Evolutionary conservation across 2,329 filamentous ascomycete species (phyloP).

Genomic region (Clarireedia hainanense): DNA sequence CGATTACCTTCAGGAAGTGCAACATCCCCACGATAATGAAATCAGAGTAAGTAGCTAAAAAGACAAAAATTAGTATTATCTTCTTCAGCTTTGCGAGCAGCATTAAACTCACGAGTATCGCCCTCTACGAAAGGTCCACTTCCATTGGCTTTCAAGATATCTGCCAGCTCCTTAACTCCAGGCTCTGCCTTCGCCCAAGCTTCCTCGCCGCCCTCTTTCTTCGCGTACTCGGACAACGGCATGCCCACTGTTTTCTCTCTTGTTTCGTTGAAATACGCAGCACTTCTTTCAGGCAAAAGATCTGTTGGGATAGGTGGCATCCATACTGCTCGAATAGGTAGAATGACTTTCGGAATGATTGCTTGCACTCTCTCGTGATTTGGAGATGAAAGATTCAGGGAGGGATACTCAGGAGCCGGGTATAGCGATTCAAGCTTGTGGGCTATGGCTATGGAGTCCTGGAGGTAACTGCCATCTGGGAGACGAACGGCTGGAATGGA

Average conservation of each 20-base stretch:
- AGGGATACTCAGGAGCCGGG: slow-evolving; percentile 39
- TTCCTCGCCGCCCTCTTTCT: slow-evolving; percentile 40
- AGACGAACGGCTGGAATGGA: slow-evolving; percentile 49
- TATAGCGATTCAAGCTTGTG: slow-evolving; percentile 48
- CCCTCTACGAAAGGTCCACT: slow-evolving; percentile 55
- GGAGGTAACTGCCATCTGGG: slow-evolving; percentile 49
- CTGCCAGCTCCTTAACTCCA: slow-evolving; percentile 37
- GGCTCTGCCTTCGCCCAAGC: slow-evolving; percentile 40
- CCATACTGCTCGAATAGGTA: slow-evolving; percentile 34
- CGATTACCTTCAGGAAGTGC: slow-evolving; percentile 35
- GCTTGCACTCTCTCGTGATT: slow-evolving; percentile 38
- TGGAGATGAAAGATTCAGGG: slow-evolving; percentile 49
- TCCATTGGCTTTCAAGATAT: slow-evolving; percentile 35
- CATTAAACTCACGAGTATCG: slow-evolving; percentile 28
- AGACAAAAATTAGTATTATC: background rate
- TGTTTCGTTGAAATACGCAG: slow-evolving; percentile 48
- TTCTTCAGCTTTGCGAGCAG: background rate
- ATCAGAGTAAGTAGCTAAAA: slow-evolving; percentile 43
- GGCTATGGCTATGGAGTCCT: slow-evolving; percentile 57
- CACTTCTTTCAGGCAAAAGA: slow-evolving; percentile 43
- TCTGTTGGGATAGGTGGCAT: slow-evolving; percentile 40
- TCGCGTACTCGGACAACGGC: slow-evolving; percentile 41
- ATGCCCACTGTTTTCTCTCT: slow-evolving; percentile 43
- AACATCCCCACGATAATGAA: slow-evolving; percentile 47
- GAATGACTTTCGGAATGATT: slow-evolving; percentile 30